Evolutionary conservation across 2,329 filamentous ascomycete species (phyloP).

Genomic region (Paecilomyces sp.): DNA sequence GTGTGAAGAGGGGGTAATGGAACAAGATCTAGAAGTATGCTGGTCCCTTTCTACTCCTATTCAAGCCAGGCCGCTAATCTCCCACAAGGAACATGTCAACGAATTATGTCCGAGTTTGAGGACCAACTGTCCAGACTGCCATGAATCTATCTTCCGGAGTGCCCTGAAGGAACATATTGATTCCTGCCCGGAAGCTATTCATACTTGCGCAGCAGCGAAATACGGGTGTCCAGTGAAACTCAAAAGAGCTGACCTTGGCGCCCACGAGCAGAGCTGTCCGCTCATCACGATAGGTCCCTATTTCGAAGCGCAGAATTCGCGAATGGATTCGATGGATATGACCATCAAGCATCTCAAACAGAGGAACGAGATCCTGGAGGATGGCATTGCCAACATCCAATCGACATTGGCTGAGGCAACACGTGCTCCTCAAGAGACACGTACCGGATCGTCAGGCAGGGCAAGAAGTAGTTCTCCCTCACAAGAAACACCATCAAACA

Average conservation of each 20-base stretch:
- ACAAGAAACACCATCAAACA: constrained; percentile 3
- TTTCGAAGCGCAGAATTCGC: constrained; percentile 35
- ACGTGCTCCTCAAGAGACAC: constrained; percentile 6
- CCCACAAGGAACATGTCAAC: constrained; percentile 25
- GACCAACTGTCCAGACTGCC: constrained; percentile 31
- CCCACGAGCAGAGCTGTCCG: constrained; percentile 44
- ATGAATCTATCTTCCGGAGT: constrained; percentile 22
- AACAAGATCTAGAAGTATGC: constrained; percentile 46
- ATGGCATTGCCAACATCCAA: constrained; percentile 36
- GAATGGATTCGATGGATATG: constrained; percentile 37
- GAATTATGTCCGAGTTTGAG: constrained; percentile 30
- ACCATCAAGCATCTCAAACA: constrained; percentile 39
- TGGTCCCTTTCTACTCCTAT: constrained; percentile 1
- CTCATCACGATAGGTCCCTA: constrained; percentile 42
- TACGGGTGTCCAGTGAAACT: constrained; percentile 37
- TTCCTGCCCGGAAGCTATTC: constrained; percentile 28
- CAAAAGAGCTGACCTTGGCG: constrained; percentile 28
- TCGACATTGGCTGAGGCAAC: constrained; percentile 28
- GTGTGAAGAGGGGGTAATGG: constrained; percentile 47
- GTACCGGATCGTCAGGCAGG: neutral
- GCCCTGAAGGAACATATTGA: constrained; percentile 29
- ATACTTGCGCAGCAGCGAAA: constrained; percentile 30
- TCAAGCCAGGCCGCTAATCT: constrained; percentile 3
- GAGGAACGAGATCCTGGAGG: constrained; percentile 41
- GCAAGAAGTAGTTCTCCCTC: constrained; percentile 2